Evolutionary conservation across 1,284 basidiomycete genomes (phyloP), one percentile per base, ranked within the genome.

Genomic region (Phaffia rhodozyma): DNA sequence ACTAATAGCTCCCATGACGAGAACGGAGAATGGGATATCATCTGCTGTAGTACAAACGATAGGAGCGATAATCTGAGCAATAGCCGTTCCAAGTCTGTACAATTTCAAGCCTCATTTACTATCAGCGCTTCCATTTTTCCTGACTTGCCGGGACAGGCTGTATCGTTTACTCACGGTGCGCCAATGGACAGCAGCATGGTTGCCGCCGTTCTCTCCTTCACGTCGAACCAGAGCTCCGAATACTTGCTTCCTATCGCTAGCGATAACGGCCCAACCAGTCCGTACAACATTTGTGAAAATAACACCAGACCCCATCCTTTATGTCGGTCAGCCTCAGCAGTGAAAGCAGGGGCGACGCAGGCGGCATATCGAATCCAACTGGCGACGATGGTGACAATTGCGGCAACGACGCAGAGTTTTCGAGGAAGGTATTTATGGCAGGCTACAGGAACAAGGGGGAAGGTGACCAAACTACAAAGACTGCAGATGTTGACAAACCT

Each of bases 101-200:
- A 16, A 5, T 25, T 43, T 4, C 30, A 21, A 27, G 32, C 25
- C 56, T 38, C 50, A 20, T 29, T 34, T 49, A 52, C 5, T 38
- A 23, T 43, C 13, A 43, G 38, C 13, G 5, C 16, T 43, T 43
- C 38, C 13, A 2, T 43, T 43, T 16, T 16, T 43, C 38, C 5
- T 43, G 13, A 16, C 5, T 43, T 11, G 38, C 16, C 38, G 18
- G 52, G 23, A n/a, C 18, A 30, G 7, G 1, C 34, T 62, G 58
- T 20, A 56, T 18, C 54, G 20, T 30, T n/a, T 5, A 49, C 55
- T 25, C 55, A 62, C 54, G 34, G 43, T 56, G 61, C 66, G 85
- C 86, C 79, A 43, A 89, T 79, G n/a, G 86, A 81, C 61, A 88
- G 77, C 34, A 86, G 70, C 86, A 87, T 89, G 1, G 87, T 89